A percentile compares a stretch with the other conserved stretches of the same genome.
phyloP scores from a whole-genome alignment of 345 rosid genomes.

The Euphorbia pulcherrima region DNA sequence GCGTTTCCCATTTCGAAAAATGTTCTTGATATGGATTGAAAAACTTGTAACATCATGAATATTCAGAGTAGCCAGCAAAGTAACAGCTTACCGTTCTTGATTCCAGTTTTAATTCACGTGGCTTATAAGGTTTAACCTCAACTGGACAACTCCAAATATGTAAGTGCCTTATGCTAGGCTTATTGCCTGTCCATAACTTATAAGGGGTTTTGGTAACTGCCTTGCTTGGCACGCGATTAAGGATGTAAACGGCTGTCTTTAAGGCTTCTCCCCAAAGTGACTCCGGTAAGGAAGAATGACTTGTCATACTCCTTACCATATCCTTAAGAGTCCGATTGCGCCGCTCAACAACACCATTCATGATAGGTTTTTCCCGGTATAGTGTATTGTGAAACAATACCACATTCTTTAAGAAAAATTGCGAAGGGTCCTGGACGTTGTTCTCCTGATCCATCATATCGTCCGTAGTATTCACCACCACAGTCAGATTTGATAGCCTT shows the following conservation, averaged over 20 bases:
- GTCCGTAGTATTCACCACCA: too few relatives aligned
- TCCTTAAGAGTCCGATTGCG: neutral
- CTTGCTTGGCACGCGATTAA: too few relatives aligned
- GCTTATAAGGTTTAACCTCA: neutral
- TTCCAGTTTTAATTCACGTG: neutral
- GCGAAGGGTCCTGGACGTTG: too few relatives aligned
- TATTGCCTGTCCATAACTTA: neutral
- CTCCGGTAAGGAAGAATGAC: neutral
- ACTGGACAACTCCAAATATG: neutral
- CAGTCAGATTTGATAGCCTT: too few relatives aligned
- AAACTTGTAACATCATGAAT: neutral
- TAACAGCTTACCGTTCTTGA: neutral
- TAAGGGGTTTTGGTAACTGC: too few relatives aligned
- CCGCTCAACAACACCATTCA: neutral
- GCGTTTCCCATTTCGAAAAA: neutral
- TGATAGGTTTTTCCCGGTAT: neutral
- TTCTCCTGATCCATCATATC: too few relatives aligned
- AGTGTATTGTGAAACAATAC: neutral
- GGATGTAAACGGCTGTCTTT: too few relatives aligned
- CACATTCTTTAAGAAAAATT: slow-evolving; percentile 1
- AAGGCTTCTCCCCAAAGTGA: too few relatives aligned
- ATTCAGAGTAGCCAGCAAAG: neutral
- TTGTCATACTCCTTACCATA: too few relatives aligned
- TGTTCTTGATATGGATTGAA: neutral
- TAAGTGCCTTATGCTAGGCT: neutral